These are phyloP conservation scores for Trypanosoma conorhini DNA, from an alignment of 208 protist species.

Conservation along the genomic window DNA sequence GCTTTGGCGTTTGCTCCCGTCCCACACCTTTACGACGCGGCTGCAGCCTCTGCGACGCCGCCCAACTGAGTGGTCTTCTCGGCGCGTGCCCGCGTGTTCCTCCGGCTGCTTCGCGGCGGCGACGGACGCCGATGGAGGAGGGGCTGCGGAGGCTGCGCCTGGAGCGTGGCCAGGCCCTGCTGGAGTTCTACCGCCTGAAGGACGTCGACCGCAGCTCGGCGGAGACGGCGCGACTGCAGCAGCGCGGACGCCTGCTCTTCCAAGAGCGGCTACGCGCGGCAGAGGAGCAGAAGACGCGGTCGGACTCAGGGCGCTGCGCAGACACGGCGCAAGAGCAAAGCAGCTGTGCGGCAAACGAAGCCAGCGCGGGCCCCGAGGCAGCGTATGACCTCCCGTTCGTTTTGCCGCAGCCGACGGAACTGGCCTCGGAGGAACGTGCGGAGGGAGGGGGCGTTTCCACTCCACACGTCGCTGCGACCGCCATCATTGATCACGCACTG, in stretches of 20 bases:
- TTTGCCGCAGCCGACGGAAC: background rate
- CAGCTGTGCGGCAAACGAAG: background rate
- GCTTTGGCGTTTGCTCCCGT: constrained; percentile 1
- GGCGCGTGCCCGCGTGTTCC: background rate
- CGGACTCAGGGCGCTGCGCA: background rate
- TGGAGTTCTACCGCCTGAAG: constrained; percentile 29
- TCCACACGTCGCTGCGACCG: background rate
- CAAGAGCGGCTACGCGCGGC: constrained; percentile 23
- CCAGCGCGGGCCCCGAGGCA: background rate
- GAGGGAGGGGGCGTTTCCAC: background rate
- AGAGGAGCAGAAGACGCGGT: background rate
- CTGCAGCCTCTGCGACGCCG: too few relatives aligned
- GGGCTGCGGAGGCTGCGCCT: constrained; percentile 16
- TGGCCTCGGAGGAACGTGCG: background rate
- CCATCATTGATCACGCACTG: constrained; percentile 4
- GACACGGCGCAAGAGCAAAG: background rate
- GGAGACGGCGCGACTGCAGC: constrained; percentile 32
- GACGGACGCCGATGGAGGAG: constrained; percentile 11
- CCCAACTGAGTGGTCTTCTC: too few relatives aligned
- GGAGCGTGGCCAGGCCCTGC: constrained; percentile 42
- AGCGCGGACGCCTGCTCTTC: constrained; percentile 29
- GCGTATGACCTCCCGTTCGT: background rate
- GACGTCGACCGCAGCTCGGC: constrained; percentile 28
- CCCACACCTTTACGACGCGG: background rate
- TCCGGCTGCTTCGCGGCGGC: background rate